phyloP scores from a whole-genome alignment of 331 rosid genomes.

The Malus hybrid region DNA sequence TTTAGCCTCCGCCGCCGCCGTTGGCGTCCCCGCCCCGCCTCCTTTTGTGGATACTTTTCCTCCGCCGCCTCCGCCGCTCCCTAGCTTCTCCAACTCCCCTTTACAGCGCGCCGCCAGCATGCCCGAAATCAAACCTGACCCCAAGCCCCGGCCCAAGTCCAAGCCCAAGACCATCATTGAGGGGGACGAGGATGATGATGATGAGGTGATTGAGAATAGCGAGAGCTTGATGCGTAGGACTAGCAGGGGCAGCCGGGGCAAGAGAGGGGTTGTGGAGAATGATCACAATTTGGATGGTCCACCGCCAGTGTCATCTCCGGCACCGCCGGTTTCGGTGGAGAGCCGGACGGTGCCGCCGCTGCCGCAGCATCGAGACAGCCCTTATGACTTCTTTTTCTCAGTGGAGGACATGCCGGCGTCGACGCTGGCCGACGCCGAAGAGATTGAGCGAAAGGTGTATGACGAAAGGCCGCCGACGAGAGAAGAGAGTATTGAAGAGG shows the following conservation, averaged over 20 bases:
- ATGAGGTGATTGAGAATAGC: slow-evolving; percentile 39
- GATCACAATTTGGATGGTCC: slow-evolving; percentile 16
- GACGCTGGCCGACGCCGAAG: slow-evolving; percentile 37
- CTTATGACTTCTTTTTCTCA: slow-evolving; percentile 63
- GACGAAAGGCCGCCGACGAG: slow-evolving; percentile 34
- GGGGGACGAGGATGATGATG: slow-evolving; percentile 38
- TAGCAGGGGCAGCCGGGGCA: slow-evolving; percentile 13
- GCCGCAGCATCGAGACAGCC: slow-evolving; percentile 25
- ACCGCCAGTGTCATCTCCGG: slow-evolving; percentile 34
- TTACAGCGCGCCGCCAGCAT: slow-evolving; percentile 61
- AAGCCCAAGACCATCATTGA: slow-evolving; percentile 44
- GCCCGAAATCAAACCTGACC: slow-evolving; percentile 58
- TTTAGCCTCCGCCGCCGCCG: not conserved
- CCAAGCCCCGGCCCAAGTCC: slow-evolving; percentile 19
- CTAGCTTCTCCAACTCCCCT: slow-evolving; percentile 7
- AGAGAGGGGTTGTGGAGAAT: slow-evolving; percentile 9
- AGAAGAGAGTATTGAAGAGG: slow-evolving; percentile 11
- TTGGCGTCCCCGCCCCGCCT: not conserved
- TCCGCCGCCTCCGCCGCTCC: slow-evolving; percentile 27
- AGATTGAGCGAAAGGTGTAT: slow-evolving; percentile 27
- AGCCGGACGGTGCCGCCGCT: slow-evolving; percentile 12
- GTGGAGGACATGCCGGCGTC: slow-evolving; percentile 49
- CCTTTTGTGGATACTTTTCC: not conserved
- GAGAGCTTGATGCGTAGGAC: slow-evolving; percentile 26
- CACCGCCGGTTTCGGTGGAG: slow-evolving; percentile 15